Base-by-base conservation (phyloP, 805 yeast genomes). In the Lipomyces sp. region DNA sequence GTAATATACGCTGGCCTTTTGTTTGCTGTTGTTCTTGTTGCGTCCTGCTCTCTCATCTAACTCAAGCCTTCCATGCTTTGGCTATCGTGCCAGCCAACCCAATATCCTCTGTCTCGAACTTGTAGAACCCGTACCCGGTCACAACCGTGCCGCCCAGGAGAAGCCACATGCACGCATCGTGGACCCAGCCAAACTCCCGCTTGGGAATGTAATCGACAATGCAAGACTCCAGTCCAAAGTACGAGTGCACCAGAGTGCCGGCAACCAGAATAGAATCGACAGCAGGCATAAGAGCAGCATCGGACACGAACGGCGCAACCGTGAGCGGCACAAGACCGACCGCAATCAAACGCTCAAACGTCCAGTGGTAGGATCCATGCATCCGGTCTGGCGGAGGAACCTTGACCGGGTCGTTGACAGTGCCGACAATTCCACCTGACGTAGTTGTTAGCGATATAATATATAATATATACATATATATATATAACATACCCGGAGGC, bases 361-460 rank as follows among this genome's bases (percentile, higher is more conserved):
- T 81, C 99, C 99, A 94, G 81, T 93, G 98, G 77, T 86, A 84
- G 32, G 96, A 90, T 58, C 98, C 98, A 75, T 92, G 93, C 60
- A 82, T 75, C 71, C 82, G 85, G 74, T 85, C 82, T 4, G 87
- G 77, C 53, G 82, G 78, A 51, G 98, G 98, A 15, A 86, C 80
- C 42, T 81, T 79, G 74, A 83, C 89, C 15, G 98, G 92, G 69
- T 95, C 98, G 78, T 94, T 95, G 59, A 93, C 97, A 5, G 93
- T 87, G n/a, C 98, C 98, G 57, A 88, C 88, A 64, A 94, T 88
- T 77, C 89, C 83, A 50, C 98, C 98, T 55, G 24, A 98, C 90
- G 2, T 45, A 96, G 94, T 79, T 24, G 90, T 57, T 24, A 42
- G 57, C 50, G 24, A 10, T 24, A 10, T 10, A n/a, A 37, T 10